Base-by-base conservation (phyloP, 306 rosid genomes). In the Cicer judaicum region DNA sequence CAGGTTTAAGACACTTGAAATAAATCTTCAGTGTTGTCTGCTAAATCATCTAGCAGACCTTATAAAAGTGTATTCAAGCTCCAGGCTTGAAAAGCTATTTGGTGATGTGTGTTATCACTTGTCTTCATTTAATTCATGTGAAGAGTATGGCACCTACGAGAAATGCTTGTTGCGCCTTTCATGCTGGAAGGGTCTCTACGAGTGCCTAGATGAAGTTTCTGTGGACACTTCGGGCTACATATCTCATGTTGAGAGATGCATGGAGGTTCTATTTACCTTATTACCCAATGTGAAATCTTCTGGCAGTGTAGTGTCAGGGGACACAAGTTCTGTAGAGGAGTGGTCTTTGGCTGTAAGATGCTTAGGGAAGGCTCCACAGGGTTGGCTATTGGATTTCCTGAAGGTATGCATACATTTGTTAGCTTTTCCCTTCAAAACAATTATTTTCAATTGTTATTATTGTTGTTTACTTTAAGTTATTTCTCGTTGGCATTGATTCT, bases 141-240 rank as follows among this genome's bases (percentile, higher is more conserved):
- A 60, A 53, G 82, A 83, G 61, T 73, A 68, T 49, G 76, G 68
- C 68, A 44, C 83, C 74, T 46, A 74, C 82, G 80, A 80, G 63
- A 86, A 76, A 63, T 85, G 79, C 61, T 74, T 86, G 76, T 76
- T 94, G 21, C 39, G 87, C 19, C 78, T 75, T 71, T 87, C 97
- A 38, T 91, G 91, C 84, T 94, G 98, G 98, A 94, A 94, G 84
- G 98, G 97, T 77, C 87, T 94, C 68, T 78, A 44, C 70, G 82
- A 84, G 75, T 89, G 92, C 82, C 83, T 94, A 47, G 88, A 90
- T 56, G 96, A 87, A 55, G 96, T 85, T 74, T 86, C 94, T 38
- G 72, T 86, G 15, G 88, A 86, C 72, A 82, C 90, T 55, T 80
- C 87, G 40, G 87, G 79, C 76, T 73, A 83, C 86, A 81, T 86